phyloP scores from a whole-genome alignment of 2,329 filamentous ascomycete genomes.

The Paracoccidioides lutzii region DNA sequence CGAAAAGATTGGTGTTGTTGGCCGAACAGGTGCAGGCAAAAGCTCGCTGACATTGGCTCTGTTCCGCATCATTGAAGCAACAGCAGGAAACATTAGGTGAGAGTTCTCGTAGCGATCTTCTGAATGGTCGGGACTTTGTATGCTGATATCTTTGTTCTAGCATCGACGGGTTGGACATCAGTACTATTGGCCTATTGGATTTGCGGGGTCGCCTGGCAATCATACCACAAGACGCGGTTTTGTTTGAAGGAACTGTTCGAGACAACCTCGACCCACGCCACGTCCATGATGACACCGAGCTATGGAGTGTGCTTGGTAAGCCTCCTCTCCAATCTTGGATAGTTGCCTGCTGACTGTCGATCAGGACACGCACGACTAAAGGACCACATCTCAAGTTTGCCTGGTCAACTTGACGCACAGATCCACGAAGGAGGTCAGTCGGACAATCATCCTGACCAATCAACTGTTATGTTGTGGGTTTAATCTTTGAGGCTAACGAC shows the following conservation, averaged over 20 bases:
- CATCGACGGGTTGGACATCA: constrained; percentile 83
- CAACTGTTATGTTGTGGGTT: background rate
- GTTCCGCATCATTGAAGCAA: constrained; percentile 90
- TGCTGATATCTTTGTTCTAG: constrained; percentile 28
- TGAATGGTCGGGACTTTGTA: background rate
- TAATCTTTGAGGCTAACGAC: background rate
- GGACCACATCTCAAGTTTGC: constrained; percentile 76
- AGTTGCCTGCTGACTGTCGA: constrained; percentile 23
- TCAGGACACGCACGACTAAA: constrained; percentile 84
- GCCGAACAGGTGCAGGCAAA: constrained; percentile 90
- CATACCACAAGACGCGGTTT: constrained; percentile 91
- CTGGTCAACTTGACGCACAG: constrained; percentile 75
- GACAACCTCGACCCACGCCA: constrained; percentile 94
- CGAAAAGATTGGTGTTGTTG: constrained; percentile 96
- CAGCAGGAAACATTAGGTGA: constrained; percentile 57
- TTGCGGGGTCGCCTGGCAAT: constrained; percentile 82
- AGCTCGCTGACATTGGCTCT: constrained; percentile 83
- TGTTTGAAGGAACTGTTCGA: constrained; percentile 85
- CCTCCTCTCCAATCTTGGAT: constrained; percentile 14
- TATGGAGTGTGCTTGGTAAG: constrained; percentile 89
- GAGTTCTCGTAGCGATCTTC: constrained; percentile 5
- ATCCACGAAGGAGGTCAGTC: constrained; percentile 85
- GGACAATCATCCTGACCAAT: background rate
- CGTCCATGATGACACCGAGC: constrained; percentile 89
- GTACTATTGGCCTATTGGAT: constrained; percentile 77